phyloP scores from a whole-genome alignment of 129 eudicot genomes.

The Flaveria ramosissima region DNA sequence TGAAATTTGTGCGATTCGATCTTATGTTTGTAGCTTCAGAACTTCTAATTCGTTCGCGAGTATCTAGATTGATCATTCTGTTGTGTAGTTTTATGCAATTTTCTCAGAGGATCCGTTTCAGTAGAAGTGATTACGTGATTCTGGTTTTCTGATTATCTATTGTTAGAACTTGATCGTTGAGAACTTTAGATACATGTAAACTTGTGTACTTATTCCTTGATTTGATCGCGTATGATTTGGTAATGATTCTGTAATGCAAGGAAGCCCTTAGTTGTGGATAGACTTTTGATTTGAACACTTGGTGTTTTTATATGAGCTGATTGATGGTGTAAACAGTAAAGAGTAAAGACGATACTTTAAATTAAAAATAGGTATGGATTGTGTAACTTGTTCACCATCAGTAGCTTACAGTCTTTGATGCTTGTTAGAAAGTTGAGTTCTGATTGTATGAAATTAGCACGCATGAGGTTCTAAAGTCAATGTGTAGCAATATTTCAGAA shows the following conservation, averaged over 20 bases:
- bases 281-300: not conserved
- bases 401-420: not conserved
- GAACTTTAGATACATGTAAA: not conserved
- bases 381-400: not conserved
- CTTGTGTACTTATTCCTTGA: not conserved
- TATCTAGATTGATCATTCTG: conserved; percentile 11
- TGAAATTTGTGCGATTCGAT: not conserved
- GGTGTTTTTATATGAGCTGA: not conserved
- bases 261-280: not conserved
- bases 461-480: not conserved
- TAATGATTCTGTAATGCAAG: not conserved
- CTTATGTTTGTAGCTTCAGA: conserved; percentile 13
- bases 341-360: not conserved
- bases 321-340: not conserved
- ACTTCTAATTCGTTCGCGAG: not conserved
- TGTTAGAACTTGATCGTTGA: not conserved
- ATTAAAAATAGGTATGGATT: not conserved
- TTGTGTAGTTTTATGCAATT: not conserved
- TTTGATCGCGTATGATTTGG: not conserved
- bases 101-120: not conserved
- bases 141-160: not conserved
- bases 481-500: not conserved
- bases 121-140: not conserved
- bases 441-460: not conserved
- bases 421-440: not conserved